phyloP scores from a whole-genome alignment of 2,329 filamentous ascomycete species.

The Fusarium drepaniforme region DNA sequence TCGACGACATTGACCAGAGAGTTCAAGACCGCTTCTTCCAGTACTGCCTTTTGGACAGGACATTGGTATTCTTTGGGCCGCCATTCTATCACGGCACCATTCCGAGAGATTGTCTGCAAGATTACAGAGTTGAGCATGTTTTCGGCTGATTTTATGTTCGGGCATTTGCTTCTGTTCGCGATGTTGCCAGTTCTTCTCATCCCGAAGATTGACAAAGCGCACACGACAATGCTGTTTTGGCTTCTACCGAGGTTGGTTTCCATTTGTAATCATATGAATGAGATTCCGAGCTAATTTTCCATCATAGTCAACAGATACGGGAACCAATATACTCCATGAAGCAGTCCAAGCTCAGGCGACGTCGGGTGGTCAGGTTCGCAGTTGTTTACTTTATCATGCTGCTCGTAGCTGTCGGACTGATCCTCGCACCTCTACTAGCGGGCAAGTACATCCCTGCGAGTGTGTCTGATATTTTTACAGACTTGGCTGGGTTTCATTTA shows the following conservation, averaged over 20 bases:
- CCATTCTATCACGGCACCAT: neutral
- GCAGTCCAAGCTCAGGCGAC: neutral
- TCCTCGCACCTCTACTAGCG: neutral
- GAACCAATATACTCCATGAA: neutral
- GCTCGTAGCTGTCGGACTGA: neutral
- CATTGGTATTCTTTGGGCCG: neutral
- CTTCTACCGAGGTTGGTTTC: neutral
- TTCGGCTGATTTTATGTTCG: neutral
- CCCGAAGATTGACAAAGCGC: neutral
- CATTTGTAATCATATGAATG: neutral
- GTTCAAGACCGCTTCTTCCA: conserved; percentile 3
- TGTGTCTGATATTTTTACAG: neutral
- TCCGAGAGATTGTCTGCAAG: neutral
- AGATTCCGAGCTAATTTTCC: neutral
- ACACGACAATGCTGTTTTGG: conserved; percentile 1
- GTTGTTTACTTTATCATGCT: neutral
- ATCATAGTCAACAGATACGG: neutral
- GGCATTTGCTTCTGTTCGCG: neutral
- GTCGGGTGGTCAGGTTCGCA: neutral
- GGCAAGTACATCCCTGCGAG: neutral
- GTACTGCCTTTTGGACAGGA: neutral
- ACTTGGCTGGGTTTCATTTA: neutral
- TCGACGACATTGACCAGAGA: neutral
- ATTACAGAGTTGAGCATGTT: conserved; percentile 4
- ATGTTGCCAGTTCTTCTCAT: neutral